Conservation (phyloP, 2,329 filamentous ascomycete species). For the Lasiodiplodia sp. region DNA sequence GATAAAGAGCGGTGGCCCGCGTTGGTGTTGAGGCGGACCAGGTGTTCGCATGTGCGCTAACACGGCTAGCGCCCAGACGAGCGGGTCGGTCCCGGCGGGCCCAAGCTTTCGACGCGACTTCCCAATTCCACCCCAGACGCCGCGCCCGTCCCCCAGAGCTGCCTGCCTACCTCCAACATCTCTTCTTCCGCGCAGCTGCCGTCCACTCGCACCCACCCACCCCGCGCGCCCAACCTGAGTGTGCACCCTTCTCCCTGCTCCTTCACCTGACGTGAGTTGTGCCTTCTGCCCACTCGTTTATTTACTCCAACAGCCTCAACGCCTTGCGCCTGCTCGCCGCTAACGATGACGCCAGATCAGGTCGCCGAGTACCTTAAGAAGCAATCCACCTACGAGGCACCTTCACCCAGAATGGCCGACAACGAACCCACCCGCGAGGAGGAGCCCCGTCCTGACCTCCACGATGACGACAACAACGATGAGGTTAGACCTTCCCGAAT, state of each 20-base stretch:
- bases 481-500: constrained; percentile 38
- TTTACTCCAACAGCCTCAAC: background rate
- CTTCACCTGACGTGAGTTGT: background rate
- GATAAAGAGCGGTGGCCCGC: background rate
- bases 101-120: constrained; percentile 29
- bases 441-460: constrained; percentile 39
- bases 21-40: constrained; percentile 18
- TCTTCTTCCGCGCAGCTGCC: background rate
- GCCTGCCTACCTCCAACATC: constrained; percentile 5
- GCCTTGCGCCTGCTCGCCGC: background rate
- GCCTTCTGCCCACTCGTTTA: background rate
- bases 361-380: background rate
- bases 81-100: constrained; percentile 26
- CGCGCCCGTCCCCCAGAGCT: background rate
- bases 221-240: background rate
- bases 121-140: constrained; percentile 5
- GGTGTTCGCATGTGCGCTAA: constrained; percentile 14
- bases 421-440: constrained; percentile 29
- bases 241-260: too few relatives aligned
- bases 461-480: constrained; percentile 43
- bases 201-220: background rate
- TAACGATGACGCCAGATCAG: constrained; percentile 14
- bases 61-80: constrained; percentile 7
- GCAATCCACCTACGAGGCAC: background rate
- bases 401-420: constrained; percentile 31